Evolutionary conservation across 306 rosid species (phyloP).

Genomic region (Glycyrrhiza uralensis): DNA sequence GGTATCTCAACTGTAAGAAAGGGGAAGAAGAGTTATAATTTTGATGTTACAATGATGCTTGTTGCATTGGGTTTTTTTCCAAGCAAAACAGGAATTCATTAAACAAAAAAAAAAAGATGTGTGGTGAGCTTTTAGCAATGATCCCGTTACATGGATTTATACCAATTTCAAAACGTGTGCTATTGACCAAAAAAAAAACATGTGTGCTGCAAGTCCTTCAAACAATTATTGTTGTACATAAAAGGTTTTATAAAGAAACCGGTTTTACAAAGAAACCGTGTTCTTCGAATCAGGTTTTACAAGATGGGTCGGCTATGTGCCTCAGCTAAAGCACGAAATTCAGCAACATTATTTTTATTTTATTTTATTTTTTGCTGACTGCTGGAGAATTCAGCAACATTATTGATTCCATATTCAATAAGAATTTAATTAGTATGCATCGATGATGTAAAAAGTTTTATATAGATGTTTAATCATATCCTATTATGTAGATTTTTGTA

Average conservation of each 20-base stretch:
- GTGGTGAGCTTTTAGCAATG: neutral
- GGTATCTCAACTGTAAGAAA: slow-evolving; percentile 29
- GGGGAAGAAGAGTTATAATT: neutral
- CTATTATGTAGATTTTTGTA: too few species aligned
- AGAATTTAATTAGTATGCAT: too few species aligned
- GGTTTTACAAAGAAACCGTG: neutral
- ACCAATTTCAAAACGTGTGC: neutral
- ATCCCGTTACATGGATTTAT: neutral
- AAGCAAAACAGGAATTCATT: neutral
- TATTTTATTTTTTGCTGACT: too few species aligned
- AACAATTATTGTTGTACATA: neutral
- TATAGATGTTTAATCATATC: too few species aligned
- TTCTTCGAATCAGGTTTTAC: neutral
- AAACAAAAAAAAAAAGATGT: slow-evolving; percentile 8
- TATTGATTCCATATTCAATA: neutral
- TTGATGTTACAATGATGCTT: slow-evolving; percentile 2
- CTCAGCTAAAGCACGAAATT: neutral
- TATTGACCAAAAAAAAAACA: too few species aligned
- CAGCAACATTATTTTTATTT: neutral
- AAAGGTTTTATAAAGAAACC: neutral
- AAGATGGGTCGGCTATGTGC: neutral
- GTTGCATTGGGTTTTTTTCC: neutral
- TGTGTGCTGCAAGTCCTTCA: neutral
- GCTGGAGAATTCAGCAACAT: too few species aligned
- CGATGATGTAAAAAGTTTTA: too few species aligned